Conservation (phyloP, 2,329 filamentous ascomycete species). For the Lizonia empirigonia region DNA sequence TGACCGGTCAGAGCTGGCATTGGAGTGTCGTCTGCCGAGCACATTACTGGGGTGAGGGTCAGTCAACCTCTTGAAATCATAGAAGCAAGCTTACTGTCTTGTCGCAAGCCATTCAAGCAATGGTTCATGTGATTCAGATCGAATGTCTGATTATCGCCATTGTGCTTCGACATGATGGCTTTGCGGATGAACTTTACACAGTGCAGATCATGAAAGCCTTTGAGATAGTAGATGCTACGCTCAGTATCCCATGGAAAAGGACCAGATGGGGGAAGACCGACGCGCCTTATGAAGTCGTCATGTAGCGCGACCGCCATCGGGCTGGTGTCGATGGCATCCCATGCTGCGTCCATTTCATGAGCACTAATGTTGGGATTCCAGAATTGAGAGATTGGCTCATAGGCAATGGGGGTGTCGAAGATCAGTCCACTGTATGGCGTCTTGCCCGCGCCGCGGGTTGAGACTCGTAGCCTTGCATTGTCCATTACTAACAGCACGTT, state of each 20-base stretch:
- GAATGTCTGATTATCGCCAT: constrained; percentile 29
- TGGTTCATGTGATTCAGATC: constrained; percentile 40
- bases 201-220: constrained; percentile 44
- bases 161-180: constrained; percentile 39
- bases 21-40: constrained; percentile 44
- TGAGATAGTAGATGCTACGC: constrained; percentile 44
- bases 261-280: constrained; percentile 34
- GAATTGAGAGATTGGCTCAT: constrained; percentile 35
- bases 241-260: constrained; percentile 46
- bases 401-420: constrained; percentile 36
- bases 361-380: constrained; percentile 40
- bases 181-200: constrained; percentile 46
- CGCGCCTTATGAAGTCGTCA: constrained; percentile 31
- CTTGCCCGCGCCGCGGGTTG: constrained; percentile 20
- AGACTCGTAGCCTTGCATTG: constrained; percentile 29
- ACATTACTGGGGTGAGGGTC: constrained; percentile 29
- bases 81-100: constrained; percentile 25
- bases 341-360: constrained; percentile 37
- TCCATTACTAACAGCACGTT: constrained; percentile 40
- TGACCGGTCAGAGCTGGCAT: constrained; percentile 37
- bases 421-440: constrained; percentile 37
- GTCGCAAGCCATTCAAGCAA: constrained; percentile 42
- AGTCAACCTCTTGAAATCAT: not conserved
- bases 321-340: constrained; percentile 43
- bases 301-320: constrained; percentile 41